Percentiles rank a stretch among this genome's conserved stretches.
phyloP scores from a whole-genome alignment of 768 basidiomycete genomes.

The Chalciporus piperatus region DNA sequence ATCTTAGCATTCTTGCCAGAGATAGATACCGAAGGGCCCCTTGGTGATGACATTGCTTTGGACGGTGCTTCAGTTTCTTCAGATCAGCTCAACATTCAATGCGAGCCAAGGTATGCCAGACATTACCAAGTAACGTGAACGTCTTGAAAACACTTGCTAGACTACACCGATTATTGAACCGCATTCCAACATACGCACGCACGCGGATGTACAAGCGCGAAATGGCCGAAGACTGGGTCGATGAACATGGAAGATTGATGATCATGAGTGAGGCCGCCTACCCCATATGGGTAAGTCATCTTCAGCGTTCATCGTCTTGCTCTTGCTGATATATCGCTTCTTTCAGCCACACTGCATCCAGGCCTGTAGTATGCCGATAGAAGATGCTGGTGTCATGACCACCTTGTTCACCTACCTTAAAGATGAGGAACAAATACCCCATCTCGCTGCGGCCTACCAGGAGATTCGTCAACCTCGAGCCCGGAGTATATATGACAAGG shows the following conservation, averaged over 20 bases:
- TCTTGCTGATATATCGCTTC: background rate
- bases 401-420: conserved; percentile 44
- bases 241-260: conserved; percentile 48
- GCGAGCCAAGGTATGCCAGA: conserved; percentile 38
- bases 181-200: conserved; percentile 36
- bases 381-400: conserved; percentile 34
- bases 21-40: conserved; percentile 33
- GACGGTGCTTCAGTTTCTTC: conserved; percentile 32
- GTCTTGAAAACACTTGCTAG: conserved; percentile 22
- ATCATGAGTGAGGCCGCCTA: conserved; percentile 62
- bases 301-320: background rate
- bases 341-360: conserved; percentile 49
- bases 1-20: conserved; percentile 41
- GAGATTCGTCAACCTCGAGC: conserved; percentile 55
- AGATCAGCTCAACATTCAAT: conserved; percentile 33
- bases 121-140: background rate
- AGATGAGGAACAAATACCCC: conserved; percentile 44
- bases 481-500: conserved; percentile 41
- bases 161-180: conserved; percentile 37
- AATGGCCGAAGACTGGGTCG: conserved; percentile 50
- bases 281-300: conserved; percentile 45
- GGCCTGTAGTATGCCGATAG: conserved; percentile 32
- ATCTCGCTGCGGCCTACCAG: conserved; percentile 55
- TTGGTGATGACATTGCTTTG: conserved; percentile 23
- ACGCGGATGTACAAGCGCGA: conserved; percentile 36